These are phyloP conservation scores for Bruguiera parviflora DNA, from an alignment of 345 rosid species.

Conservation along the genomic window DNA sequence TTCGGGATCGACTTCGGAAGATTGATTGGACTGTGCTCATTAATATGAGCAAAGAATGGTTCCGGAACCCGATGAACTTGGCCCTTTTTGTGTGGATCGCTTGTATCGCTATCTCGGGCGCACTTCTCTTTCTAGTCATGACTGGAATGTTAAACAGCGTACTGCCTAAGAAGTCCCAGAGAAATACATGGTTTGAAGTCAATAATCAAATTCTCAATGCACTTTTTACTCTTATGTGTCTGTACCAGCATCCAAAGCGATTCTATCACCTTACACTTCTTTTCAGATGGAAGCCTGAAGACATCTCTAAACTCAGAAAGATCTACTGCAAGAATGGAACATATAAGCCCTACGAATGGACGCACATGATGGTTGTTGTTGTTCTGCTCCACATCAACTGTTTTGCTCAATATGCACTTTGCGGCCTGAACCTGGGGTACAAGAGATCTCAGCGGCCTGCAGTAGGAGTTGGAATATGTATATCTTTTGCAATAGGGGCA, in stretches of 20 bases:
- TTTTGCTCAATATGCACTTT: constrained; percentile 93
- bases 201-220: constrained; percentile 94
- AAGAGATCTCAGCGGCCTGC: constrained; percentile 82
- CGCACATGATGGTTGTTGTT: constrained; percentile 83
- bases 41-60: constrained; percentile 68
- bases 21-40: constrained; percentile 58
- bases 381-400: constrained; percentile 77
- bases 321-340: constrained; percentile 83
- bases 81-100: constrained; percentile 73
- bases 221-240: constrained; percentile 85
- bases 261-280: constrained; percentile 79
- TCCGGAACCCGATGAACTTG: constrained; percentile 74
- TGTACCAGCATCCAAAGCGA: constrained; percentile 89
- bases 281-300: constrained; percentile 68
- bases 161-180: constrained; percentile 59
- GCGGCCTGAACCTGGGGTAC: constrained; percentile 80
- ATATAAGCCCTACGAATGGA: constrained; percentile 87
- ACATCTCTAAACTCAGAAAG: constrained; percentile 62
- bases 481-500: constrained; percentile 80
- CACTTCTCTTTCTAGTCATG: constrained; percentile 88
- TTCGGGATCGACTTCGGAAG: constrained; percentile 60
- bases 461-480: constrained; percentile 76
- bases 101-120: constrained; percentile 82
- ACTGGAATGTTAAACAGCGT: constrained; percentile 85
- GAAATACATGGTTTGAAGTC: constrained; percentile 88